Base-by-base conservation (phyloP, 2,329 filamentous ascomycete genomes). In the Dactylellina cionopaga region DNA sequence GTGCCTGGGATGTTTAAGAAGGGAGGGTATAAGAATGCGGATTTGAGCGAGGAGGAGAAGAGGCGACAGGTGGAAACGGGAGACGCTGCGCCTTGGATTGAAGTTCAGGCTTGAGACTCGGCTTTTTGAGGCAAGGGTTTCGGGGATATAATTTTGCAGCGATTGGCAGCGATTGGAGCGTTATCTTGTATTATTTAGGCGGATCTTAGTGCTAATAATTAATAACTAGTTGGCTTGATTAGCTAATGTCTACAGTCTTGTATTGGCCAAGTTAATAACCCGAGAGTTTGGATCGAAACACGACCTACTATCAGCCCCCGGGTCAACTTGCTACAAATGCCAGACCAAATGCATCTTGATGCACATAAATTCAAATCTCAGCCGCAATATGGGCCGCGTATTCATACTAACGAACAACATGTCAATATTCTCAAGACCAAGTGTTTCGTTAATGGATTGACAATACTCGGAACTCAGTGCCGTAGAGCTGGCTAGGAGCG, bases 1-100 rank as follows among this genome's bases (percentile, higher is more conserved):
- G 10, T 71, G 5, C 66, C 66, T 1, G 51, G 19, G 27, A 64
- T 71, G 66, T 71, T 71, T 31, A 33, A 31, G 49, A 71, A 64
- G 43, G 56, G 58, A 3, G 58, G 43, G 11, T 35, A 56, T 22
- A 64, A 58, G 66, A 71, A 71, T 41, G 43, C 29, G 11, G 56
- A 58, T 2, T 22, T 71, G 51, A 71, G 43, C 27, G 58, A 43
- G 5, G 66, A 64, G n/a, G 66, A 71, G 35, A 63, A 27, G 43
- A 49, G 46, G 13, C 37, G 41, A 39, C 66, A 63, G 51, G 37
- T 33, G 41, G 66, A 71, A 35, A 44, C 27, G 17, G 66, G 66
- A 1, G 58, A 71, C 64, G 51, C 33, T 17, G 66, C 41, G 27
- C 66, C 56, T 5, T 71, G 66, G 66, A 19, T 71, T 2, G 43